Evolutionary conservation across 2,329 filamentous ascomycete genomes (phyloP).

Genomic region (Aspergillus bombycis): DNA sequence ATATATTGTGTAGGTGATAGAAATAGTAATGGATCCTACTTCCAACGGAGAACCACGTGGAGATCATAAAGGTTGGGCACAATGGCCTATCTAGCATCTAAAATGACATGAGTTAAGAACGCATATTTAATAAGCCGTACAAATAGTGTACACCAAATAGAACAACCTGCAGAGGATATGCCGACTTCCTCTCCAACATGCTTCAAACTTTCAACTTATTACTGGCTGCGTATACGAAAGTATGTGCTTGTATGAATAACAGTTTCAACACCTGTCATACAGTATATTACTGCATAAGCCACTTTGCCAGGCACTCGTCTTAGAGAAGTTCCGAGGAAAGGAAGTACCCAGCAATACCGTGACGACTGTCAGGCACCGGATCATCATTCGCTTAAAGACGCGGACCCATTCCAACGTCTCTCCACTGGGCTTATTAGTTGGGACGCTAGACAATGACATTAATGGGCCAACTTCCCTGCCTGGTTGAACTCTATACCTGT

Average conservation of each 20-base stretch:
- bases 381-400: constrained; percentile 23
- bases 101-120: background rate
- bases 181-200: background rate
- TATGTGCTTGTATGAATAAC: background rate
- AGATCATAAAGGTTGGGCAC: background rate
- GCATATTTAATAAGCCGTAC: background rate
- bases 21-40: constrained; percentile 4
- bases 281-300: background rate
- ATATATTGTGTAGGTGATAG: background rate
- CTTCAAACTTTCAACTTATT: background rate
- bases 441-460: constrained; percentile 9
- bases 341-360: constrained; percentile 4
- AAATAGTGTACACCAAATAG: too few species aligned
- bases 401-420: constrained; percentile 23
- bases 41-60: background rate
- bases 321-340: background rate
- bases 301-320: background rate
- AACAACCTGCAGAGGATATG: background rate
- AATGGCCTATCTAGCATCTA: background rate
- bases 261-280: background rate
- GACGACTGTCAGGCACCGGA: constrained; percentile 22
- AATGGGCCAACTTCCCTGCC: constrained; percentile 11
- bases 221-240: background rate
- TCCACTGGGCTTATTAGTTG: constrained; percentile 7
- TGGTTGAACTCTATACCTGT: constrained; percentile 14